Evolutionary conservation across 2,329 filamentous ascomycete genomes (phyloP), one percentile per base, ranked within the genome.

Genomic region (Rhynchosporium agropyri): DNA sequence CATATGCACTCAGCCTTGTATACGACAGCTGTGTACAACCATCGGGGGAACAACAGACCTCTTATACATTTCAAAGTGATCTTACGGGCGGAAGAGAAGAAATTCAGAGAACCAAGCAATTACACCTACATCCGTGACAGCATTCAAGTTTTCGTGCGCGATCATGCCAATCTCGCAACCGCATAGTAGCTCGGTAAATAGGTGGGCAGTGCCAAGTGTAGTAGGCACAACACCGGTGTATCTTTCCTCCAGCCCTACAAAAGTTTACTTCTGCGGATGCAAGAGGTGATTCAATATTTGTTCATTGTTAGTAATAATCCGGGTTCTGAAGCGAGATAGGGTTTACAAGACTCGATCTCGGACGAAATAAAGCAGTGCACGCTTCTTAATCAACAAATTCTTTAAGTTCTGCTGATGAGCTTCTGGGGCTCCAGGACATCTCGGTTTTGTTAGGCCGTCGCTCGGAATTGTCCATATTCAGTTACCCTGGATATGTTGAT

Each of bases 171-270:
- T 36, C 33, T 54, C 51, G 36, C 51, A 42, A 38, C 42, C 51
- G 51, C 51, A 54, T 29, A n/a, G 5, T 29, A 10, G 36, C 20
- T 20, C 20, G 20, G 20, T 20, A 20, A 20, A 8, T 10, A 20
- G 15, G 33, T n/a, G 46, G 33, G 9, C 33, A 36, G 8, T 26
- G 33, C 50, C 50, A 40, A 53, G 50, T 10, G 4, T 13, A 8
- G 2, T 2, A 9, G 15, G 50, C 40, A 54, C 33, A 13, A 10
- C 26, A 9, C 9, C 51, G 33, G 36, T 15, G 51, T 42, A 54
- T 54, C 36, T 40, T 54, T 54, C 51, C n/a, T n/a, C 50, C 50
- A 53, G 15, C 13, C 8, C 29, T 36, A 42, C 38, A 9, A 7
- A 38, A 28, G n/a, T 15, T 12, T 13, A n/a, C 13, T 29, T 10